phyloP scores from a whole-genome alignment of 805 yeast species.

The Candida fluviatilis region DNA sequence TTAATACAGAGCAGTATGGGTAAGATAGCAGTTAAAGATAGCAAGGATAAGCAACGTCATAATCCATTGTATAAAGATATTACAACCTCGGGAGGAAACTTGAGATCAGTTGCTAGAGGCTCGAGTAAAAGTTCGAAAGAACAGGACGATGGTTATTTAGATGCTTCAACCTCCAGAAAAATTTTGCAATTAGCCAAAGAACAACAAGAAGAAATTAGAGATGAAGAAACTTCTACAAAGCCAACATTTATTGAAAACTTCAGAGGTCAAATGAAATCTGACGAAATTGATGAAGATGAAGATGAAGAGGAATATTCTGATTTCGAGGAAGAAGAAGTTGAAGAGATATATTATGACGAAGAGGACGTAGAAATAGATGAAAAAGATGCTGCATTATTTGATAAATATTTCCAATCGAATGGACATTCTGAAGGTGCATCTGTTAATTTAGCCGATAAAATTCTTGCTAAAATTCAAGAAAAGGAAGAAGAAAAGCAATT shows the following conservation, averaged over 20 bases:
- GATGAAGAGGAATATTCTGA: slow-evolving; percentile 48
- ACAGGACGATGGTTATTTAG: slow-evolving; percentile 63
- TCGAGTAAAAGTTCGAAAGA: slow-evolving; percentile 28
- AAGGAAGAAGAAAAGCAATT: slow-evolving; percentile 43
- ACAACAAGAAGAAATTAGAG: slow-evolving; percentile 85
- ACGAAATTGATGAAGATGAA: slow-evolving; percentile 29
- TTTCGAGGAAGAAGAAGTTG: slow-evolving; percentile 52
- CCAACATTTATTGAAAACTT: slow-evolving; percentile 19
- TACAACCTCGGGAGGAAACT: slow-evolving; percentile 67
- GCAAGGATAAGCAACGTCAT: slow-evolving; percentile 62
- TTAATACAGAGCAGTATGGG: slow-evolving; percentile 48
- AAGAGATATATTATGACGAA: slow-evolving; percentile 43
- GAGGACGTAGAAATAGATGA: slow-evolving; percentile 70
- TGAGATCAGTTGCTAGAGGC: slow-evolving; percentile 43
- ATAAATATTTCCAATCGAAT: slow-evolving; percentile 55
- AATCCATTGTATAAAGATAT: slow-evolving; percentile 78
- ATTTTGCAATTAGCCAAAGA: slow-evolving; percentile 86
- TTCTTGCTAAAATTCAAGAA: slow-evolving; percentile 83
- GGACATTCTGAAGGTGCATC: slow-evolving; percentile 31
- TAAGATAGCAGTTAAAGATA: slow-evolving; percentile 49
- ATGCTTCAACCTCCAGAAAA: slow-evolving; percentile 77
- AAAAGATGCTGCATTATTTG: slow-evolving; percentile 80
- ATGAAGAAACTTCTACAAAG: slow-evolving; percentile 37
- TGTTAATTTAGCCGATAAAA: slow-evolving; percentile 83
- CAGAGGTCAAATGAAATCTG: slow-evolving; percentile 17